Percentiles rank a stretch among this genome's conserved stretches.
These are phyloP conservation scores for Phytophthora europaea DNA, from an alignment of 352 stramenopile species.

Conservation along the genomic window DNA sequence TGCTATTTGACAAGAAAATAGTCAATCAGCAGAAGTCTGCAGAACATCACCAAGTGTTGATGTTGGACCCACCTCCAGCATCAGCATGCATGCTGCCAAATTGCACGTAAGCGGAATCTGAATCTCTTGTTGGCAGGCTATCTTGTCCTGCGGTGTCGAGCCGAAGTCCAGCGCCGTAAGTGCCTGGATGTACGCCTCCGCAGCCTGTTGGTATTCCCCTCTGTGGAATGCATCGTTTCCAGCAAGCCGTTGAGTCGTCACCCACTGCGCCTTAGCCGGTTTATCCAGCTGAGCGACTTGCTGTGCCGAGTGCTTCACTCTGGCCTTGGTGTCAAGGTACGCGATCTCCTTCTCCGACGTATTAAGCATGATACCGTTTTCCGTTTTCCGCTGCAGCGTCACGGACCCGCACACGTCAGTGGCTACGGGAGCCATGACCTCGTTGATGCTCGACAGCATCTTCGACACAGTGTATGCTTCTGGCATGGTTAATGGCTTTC, in stretches of 20 bases:
- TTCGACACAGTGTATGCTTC: slow-evolving; percentile 87
- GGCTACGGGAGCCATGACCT: slow-evolving; percentile 76
- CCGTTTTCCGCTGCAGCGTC: slow-evolving; percentile 75
- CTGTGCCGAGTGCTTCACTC: slow-evolving; percentile 77
- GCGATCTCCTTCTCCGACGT: slow-evolving; percentile 80
- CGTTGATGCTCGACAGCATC: slow-evolving; percentile 87
- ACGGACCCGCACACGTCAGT: slow-evolving; percentile 55
- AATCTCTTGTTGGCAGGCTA: slow-evolving; percentile 51
- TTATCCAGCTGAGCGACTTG: slow-evolving; percentile 52
- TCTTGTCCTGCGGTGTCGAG: slow-evolving; percentile 41
- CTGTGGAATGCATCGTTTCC: slow-evolving; percentile 70
- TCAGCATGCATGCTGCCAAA: slow-evolving; percentile 78
- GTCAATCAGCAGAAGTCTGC: neutral
- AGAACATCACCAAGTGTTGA: neutral
- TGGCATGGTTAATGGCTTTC: slow-evolving; percentile 31
- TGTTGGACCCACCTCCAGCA: slow-evolving; percentile 54
- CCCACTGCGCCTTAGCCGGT: slow-evolving; percentile 55
- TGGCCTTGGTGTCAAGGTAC: slow-evolving; percentile 78
- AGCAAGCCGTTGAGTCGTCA: slow-evolving; percentile 45
- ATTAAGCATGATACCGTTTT: slow-evolving; percentile 87
- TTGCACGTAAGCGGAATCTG: slow-evolving; percentile 88
- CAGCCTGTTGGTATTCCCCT: slow-evolving; percentile 56
- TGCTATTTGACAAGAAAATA: slow-evolving; percentile 41
- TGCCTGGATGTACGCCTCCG: slow-evolving; percentile 76
- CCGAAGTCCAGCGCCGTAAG: slow-evolving; percentile 79